phyloP scores from a whole-genome alignment of 306 rosid species.

The Trichosanthes truncata region DNA sequence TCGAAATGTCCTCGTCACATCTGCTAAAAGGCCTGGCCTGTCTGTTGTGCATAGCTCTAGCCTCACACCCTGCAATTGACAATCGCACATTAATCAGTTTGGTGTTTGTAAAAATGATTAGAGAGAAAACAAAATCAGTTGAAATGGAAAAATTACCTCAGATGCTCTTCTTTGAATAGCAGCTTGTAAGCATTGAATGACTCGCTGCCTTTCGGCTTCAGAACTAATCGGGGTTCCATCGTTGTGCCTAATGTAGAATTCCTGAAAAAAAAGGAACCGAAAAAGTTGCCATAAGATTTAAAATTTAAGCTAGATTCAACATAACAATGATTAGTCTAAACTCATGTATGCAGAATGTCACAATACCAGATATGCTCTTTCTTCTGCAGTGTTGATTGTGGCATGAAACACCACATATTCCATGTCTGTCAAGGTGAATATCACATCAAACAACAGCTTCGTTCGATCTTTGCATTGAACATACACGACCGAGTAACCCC shows the following conservation, averaged over 20 bases:
- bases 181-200: slow-evolving; percentile 79
- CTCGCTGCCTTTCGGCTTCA: slow-evolving; percentile 80
- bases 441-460: slow-evolving; percentile 71
- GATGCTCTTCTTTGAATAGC: slow-evolving; percentile 81
- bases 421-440: slow-evolving; percentile 92
- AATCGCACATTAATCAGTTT: not conserved
- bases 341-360: not conserved
- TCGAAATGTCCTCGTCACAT: slow-evolving; percentile 76
- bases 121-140: not conserved
- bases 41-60: slow-evolving; percentile 57
- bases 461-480: slow-evolving; percentile 79
- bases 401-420: slow-evolving; percentile 89
- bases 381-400: slow-evolving; percentile 47
- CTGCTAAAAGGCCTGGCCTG: slow-evolving; percentile 64
- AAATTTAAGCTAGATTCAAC: not conserved
- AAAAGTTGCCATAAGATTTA: not conserved
- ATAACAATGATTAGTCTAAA: not conserved
- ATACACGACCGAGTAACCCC: slow-evolving; percentile 79
- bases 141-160: slow-evolving; percentile 32
- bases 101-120: not conserved
- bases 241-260: slow-evolving; percentile 73
- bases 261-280: slow-evolving; percentile 28
- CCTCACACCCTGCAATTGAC: slow-evolving; percentile 57
- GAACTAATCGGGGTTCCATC: slow-evolving; percentile 98
- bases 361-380: slow-evolving; percentile 55